These are phyloP conservation scores for Metschnikowia gruessii DNA, from an alignment of 805 yeast species.

Conservation along the genomic window DNA sequence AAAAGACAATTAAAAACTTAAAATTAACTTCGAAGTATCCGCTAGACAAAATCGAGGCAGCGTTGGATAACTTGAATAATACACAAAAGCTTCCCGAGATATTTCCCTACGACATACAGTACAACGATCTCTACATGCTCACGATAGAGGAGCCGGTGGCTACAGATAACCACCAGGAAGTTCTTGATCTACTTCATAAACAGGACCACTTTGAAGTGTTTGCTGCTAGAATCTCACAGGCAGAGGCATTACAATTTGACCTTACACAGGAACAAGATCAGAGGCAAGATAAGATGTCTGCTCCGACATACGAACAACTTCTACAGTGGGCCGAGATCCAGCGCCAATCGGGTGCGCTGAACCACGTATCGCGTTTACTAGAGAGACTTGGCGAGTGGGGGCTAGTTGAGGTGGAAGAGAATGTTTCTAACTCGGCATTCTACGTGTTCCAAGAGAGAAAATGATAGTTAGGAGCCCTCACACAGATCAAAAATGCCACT, in stretches of 20 bases:
- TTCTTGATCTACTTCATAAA: constrained; percentile 24
- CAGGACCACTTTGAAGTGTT: constrained; percentile 26
- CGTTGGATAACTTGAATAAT: constrained; percentile 5
- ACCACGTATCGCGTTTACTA: constrained; percentile 11
- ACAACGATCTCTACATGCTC: constrained; percentile 25
- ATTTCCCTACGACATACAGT: constrained; percentile 33
- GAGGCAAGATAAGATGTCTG: background rate
- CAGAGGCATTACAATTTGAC: constrained; percentile 5
- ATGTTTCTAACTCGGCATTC: constrained; percentile 11
- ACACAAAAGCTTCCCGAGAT: constrained; percentile 10
- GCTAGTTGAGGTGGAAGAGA: constrained; percentile 18
- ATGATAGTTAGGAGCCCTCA: too few species aligned
- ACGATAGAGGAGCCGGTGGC: constrained; percentile 32
- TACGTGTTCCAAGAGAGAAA: constrained; percentile 9
- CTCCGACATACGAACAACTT: constrained; percentile 17
- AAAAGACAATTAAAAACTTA: background rate
- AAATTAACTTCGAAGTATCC: background rate
- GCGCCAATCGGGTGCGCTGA: background rate
- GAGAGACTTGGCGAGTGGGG: constrained; percentile 19
- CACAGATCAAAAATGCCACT: too few species aligned
- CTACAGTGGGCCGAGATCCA: constrained; percentile 13
- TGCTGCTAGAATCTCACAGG: constrained; percentile 21
- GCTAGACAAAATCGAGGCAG: background rate
- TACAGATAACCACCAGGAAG: constrained; percentile 23
- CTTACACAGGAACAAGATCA: background rate